Conservation (phyloP, 2,329 filamentous ascomycete species). For the Colletotrichum sp. region DNA sequence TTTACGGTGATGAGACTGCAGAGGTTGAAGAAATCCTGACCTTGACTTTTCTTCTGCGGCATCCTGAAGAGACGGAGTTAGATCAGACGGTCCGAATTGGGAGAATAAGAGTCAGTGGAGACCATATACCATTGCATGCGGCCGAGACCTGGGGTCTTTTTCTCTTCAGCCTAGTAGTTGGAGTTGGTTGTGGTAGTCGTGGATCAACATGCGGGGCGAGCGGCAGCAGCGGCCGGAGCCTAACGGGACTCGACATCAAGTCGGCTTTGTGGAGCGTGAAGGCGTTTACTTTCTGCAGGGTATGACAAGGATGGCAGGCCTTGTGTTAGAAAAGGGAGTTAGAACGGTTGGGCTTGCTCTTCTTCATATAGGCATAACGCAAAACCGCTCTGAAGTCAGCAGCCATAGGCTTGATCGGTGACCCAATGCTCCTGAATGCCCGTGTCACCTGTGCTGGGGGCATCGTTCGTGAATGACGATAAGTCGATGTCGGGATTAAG, state of each 20-base stretch:
- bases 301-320: too few species aligned
- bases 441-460: too few species aligned
- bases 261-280: not conserved
- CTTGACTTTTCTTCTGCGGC: conserved; percentile 2
- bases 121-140: not conserved
- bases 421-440: too few species aligned
- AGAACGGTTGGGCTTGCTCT: too few species aligned
- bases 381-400: too few species aligned
- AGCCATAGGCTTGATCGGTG: too few species aligned
- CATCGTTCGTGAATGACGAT: not conserved
- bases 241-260: not conserved
- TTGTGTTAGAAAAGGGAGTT: too few species aligned
- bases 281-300: not conserved
- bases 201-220: not conserved
- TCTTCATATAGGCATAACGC: too few species aligned
- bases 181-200: not conserved
- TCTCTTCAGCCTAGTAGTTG: not conserved
- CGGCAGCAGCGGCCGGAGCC: not conserved
- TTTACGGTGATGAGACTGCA: not conserved
- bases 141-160: not conserved
- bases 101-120: not conserved
- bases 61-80: not conserved
- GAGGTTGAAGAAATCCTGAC: not conserved
- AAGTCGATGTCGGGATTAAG: not conserved
- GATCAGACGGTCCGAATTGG: not conserved